Base-by-base conservation (phyloP, 2,329 filamentous ascomycete species). In the Cladosporium colombiae region DNA sequence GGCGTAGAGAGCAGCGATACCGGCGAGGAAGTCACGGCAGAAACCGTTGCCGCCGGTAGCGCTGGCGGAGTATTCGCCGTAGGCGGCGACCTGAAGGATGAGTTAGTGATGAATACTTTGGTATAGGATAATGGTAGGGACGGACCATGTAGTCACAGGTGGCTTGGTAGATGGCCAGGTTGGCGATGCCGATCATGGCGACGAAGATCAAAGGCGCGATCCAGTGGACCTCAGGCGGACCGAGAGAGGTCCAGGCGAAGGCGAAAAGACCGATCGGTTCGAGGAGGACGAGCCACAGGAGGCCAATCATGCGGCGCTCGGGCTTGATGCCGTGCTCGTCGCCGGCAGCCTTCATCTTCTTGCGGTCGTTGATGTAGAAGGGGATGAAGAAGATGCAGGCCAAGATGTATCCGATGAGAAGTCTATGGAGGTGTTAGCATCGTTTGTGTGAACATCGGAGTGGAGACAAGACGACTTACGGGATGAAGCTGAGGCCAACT, bases 41-140 rank as follows among this genome's bases (percentile, higher is more conserved):
- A 89, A 91, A 1, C 89, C 90, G 68, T 92, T 92, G 23, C 90
- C 90, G 49, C 90, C 90, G 0, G 90, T 92, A 0, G 90, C 90
- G 0, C 88, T 91, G 2, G 90, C 89, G 2, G 89, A 86, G 74
- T 91, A 92, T 0, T 86, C 86, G 0, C 90, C 90, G 71, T 92
- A 90, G 0, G 89, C 88, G 65, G 87, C 88, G 49, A 91, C 84
- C 85, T 89, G 52, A 91, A 86, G 10, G 52, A 90, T 79, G 18
- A 11, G 64, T 66, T 27, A 66, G 58, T 37, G 29, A 6, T n/a
- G 27, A 6, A 18, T 2, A 55, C 18, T 2, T 29, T 21, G 16
- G 10, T 25, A 18, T 88, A 1, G 88, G 86, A 73, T 86, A 86
- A 0, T 88, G 89, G 70, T 90, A 89, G 0, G 88, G 86, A 68